These are phyloP conservation scores for Dactylonectria estremocensis DNA, from an alignment of 2,329 filamentous ascomycete species.

Conservation along the genomic window DNA sequence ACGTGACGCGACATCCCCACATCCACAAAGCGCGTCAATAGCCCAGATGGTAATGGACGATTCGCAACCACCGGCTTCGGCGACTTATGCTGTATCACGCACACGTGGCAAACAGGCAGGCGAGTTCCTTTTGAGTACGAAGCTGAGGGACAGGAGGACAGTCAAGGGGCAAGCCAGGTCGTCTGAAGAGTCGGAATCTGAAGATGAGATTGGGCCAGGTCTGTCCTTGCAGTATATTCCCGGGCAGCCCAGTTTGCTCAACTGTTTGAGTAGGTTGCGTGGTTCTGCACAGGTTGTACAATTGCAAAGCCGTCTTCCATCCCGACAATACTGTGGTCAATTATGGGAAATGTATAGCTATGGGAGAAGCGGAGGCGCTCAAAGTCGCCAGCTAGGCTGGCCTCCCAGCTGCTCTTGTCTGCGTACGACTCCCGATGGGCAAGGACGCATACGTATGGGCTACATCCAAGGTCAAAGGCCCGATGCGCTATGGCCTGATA, in stretches of 20 bases:
- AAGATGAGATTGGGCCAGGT: conserved; percentile 46
- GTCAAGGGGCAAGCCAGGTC: conserved; percentile 38
- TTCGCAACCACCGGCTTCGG: conserved; percentile 3
- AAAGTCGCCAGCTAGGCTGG: conserved; percentile 35
- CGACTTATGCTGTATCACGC: conserved; percentile 34
- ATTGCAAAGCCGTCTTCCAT: conserved; percentile 43
- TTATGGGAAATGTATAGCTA: conserved; percentile 43
- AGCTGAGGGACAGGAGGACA: conserved; percentile 36
- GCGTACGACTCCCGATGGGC: conserved; percentile 37
- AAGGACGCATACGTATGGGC: conserved; percentile 42
- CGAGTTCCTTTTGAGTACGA: conserved; percentile 34
- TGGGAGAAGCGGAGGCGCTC: conserved; percentile 48
- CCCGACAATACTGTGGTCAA: conserved; percentile 46
- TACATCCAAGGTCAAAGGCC: conserved; percentile 47
- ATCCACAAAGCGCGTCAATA: too few species aligned
- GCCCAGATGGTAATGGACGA: too few species aligned
- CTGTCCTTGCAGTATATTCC: conserved; percentile 8
- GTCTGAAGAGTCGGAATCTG: conserved; percentile 44
- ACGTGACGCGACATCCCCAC: too few species aligned
- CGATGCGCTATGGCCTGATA: conserved; percentile 45
- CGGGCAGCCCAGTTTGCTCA: neutral
- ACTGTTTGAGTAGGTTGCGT: conserved; percentile 35
- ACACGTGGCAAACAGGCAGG: conserved; percentile 35
- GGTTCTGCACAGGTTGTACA: conserved; percentile 40
- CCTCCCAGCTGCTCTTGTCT: conserved; percentile 44